Evolutionary conservation across 176 grass and related monocot genomes (phyloP).

Genomic region (Luzula sylvatica): DNA sequence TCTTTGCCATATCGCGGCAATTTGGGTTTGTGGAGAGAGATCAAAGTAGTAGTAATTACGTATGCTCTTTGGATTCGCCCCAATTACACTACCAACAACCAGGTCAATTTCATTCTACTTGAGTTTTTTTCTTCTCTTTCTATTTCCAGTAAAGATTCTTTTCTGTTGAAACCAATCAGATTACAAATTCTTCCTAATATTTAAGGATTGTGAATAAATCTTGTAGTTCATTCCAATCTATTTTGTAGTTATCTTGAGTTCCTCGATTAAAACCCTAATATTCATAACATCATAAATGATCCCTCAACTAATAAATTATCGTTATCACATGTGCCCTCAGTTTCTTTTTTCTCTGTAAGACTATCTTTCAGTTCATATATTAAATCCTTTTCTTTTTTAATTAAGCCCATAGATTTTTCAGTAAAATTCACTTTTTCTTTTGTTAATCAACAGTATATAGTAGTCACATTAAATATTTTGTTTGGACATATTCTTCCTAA

Average conservation of each 20-base stretch:
- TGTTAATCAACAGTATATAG: no score
- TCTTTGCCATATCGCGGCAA: constrained; percentile 83
- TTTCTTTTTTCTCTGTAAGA: neutral
- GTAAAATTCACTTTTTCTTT: neutral
- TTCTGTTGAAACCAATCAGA: neutral
- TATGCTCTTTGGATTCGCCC: constrained; percentile 24
- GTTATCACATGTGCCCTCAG: neutral
- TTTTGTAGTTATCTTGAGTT: neutral
- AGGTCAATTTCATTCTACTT: constrained; percentile 16
- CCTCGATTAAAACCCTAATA: neutral
- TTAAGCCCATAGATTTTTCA: neutral
- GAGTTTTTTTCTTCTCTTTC: no score
- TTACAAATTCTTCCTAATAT: neutral
- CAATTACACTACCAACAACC: constrained; percentile 45
- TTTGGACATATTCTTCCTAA: no score
- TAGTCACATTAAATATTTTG: no score
- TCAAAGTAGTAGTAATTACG: constrained; percentile 22
- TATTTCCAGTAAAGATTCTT: neutral
- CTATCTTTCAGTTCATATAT: neutral
- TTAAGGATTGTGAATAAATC: neutral
- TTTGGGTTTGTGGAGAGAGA: constrained; percentile 40
- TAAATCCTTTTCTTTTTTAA: neutral
- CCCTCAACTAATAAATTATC: neutral
- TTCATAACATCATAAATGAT: neutral
- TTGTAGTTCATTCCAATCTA: neutral